A percentile compares a stretch with the other conserved stretches of the same genome.
These are phyloP conservation scores for Sophora flavescens DNA, from an alignment of 306 rosid species.

Conservation along the genomic window DNA sequence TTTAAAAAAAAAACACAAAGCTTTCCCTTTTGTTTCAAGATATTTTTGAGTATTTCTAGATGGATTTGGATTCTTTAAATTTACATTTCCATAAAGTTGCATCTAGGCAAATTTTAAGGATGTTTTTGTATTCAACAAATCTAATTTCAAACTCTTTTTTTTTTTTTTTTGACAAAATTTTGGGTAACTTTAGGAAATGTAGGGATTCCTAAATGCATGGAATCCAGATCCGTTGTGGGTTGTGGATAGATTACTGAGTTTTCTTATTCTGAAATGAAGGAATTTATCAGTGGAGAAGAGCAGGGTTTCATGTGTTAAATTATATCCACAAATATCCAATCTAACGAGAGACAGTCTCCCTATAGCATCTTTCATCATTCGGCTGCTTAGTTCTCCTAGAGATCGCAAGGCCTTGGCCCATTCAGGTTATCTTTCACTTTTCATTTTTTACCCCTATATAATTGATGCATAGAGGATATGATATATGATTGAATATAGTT, in stretches of 20 bases:
- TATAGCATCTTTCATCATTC: slow-evolving; percentile 81
- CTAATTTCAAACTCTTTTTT: too few species aligned
- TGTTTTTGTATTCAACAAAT: too few species aligned
- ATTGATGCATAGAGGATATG: neutral
- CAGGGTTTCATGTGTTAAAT: slow-evolving; percentile 71
- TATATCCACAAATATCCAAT: slow-evolving; percentile 88
- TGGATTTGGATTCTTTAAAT: too few species aligned
- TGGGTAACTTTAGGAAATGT: too few species aligned
- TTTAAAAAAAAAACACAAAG: neutral
- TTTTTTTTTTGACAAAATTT: too few species aligned
- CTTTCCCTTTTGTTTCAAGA: too few species aligned
- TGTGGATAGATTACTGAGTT: neutral
- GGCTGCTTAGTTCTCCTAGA: slow-evolving; percentile 76
- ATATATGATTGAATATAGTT: neutral
- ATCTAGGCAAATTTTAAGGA: too few species aligned
- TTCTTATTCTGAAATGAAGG: slow-evolving; percentile 61
- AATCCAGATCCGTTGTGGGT: neutral
- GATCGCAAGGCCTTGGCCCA: slow-evolving; percentile 80
- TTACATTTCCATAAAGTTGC: too few species aligned
- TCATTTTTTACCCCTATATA: neutral
- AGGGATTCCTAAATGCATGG: too few species aligned
- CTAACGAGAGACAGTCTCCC: slow-evolving; percentile 87
- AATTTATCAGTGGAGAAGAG: slow-evolving; percentile 90
- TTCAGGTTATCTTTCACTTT: slow-evolving; percentile 66
- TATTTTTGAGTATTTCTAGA: too few species aligned